Evolutionary conservation across 257 asterid species (phyloP), one percentile per base, ranked within the genome.

Genomic region (Ilex aquifolium): DNA sequence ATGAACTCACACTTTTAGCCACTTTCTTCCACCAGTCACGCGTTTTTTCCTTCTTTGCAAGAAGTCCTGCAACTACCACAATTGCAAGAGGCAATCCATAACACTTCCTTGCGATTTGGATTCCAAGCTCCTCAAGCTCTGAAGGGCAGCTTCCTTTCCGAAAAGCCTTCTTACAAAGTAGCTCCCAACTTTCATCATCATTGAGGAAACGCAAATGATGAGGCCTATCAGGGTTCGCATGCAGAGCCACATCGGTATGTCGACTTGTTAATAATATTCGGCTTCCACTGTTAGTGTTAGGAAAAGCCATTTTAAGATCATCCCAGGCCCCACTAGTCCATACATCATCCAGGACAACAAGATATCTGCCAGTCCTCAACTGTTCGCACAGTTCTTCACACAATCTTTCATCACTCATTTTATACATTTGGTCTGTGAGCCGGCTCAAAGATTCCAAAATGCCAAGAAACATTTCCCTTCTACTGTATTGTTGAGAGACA

Each of bases 1-100:
- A 53, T 53, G 31, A n/a, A 5, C 57, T 53, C 11, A 53, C 57
- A 15, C 57, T 53, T 53, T 53, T 10, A 53, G 57, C 29, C 4
- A 53, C 57, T 53, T 53, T 53, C 57, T 21, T 53, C 57, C 57
- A 53, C 57, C 29, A 53, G 15, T 53, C 57, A n/a, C 57, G 57
- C 2, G 31, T 15, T 53, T 53, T 53, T 0, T 53, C 57, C 57
- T 53, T 53, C 31, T 53, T 53, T 53, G 15, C 11, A 21, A 53
- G 57, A 14, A 53, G 57, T 53, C 57, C 57, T 3, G 57, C 57
- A 15, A 53, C 57, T 15, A 53, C 57, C 57, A 53, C 57, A 15
- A 53, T 15, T 53, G 57, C 57, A 15, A 53, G 57, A 7, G 57
- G 57, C 57, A 53, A 14, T 53, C 57, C 57, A 53, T 17, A 17